Percentiles rank a stretch among this genome's conserved stretches.
Evolutionary conservation across 805 yeast genomes (phyloP).

Genomic region (Schwanniomyces occidentalis): DNA sequence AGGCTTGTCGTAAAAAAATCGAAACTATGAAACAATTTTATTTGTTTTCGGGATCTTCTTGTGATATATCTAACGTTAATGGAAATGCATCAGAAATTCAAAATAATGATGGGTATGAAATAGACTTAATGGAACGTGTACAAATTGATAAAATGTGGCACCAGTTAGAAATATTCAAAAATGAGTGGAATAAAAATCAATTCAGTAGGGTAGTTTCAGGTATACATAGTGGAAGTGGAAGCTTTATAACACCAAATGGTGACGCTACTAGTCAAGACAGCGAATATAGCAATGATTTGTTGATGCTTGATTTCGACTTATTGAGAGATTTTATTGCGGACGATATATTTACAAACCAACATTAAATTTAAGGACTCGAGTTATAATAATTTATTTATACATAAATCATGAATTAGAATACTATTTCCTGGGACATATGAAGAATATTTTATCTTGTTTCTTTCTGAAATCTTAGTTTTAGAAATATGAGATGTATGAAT

Average conservation of each 20-base stretch:
- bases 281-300: not conserved
- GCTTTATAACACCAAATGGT: no score
- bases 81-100: not conserved
- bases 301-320: conserved; percentile 1
- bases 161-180: conserved; percentile 1
- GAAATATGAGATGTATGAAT: no score
- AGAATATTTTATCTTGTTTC: no score
- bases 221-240: no score
- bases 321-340: conserved; percentile 1
- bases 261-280: no score
- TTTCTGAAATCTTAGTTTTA: no score
- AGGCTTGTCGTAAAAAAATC: not conserved
- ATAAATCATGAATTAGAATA: no score
- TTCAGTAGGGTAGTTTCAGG: not conserved
- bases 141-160: conserved; percentile 6
- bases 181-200: conserved; percentile 9
- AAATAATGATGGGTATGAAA: not conserved
- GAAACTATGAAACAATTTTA: not conserved
- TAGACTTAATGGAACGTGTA: not conserved
- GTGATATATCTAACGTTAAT: no score
- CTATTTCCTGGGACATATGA: no score
- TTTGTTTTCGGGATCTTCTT: no score
- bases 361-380: no score
- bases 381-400: no score
- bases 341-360: conserved; percentile 1